Conservation (phyloP, 495 filamentous ascomycete species). For the Penicillium maclennaniae region DNA sequence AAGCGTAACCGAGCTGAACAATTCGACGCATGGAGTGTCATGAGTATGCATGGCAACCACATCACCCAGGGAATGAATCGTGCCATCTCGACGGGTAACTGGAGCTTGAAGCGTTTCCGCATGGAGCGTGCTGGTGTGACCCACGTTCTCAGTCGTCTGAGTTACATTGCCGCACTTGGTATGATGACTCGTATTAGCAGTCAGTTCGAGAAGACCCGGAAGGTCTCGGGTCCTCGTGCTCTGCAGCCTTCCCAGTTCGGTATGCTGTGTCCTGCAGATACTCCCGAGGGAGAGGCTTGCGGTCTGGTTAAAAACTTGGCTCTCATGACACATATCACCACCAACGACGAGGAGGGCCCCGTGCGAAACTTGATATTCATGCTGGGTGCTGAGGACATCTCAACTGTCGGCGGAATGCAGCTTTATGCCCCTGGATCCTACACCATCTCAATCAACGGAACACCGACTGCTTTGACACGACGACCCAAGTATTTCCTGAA, state of each 20-base stretch:
- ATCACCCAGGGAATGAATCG: slow-evolving; percentile 90
- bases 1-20: slow-evolving; percentile 80
- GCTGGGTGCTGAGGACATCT: slow-evolving; percentile 75
- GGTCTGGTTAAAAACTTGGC: slow-evolving; percentile 98
- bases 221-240: slow-evolving; percentile 90
- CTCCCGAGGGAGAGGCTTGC: slow-evolving; percentile 96
- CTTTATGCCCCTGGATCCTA: slow-evolving; percentile 80
- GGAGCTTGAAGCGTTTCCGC: slow-evolving; percentile 93
- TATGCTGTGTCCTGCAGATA: slow-evolving; percentile 95
- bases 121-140: slow-evolving; percentile 98
- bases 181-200: slow-evolving; percentile 99
- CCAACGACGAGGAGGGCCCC: slow-evolving; percentile 85
- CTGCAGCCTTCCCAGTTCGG: slow-evolving; percentile 96
- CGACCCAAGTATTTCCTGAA: slow-evolving; percentile 79
- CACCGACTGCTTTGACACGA: slow-evolving; percentile 77
- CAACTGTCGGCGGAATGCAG: slow-evolving; percentile 68
- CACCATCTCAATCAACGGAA: slow-evolving; percentile 92
- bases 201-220: slow-evolving; percentile 98
- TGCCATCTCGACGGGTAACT: slow-evolving; percentile 94
- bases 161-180: slow-evolving; percentile 95
- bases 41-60: slow-evolving; percentile 69
- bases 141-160: slow-evolving; percentile 90
- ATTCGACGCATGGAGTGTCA: slow-evolving; percentile 77
- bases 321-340: slow-evolving; percentile 98
- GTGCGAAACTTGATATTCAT: slow-evolving; percentile 76